Evolutionary conservation across 78 protist species (phyloP), one percentile per base, ranked within the genome.

Genomic region (Creolimax fragrantissima): DNA sequence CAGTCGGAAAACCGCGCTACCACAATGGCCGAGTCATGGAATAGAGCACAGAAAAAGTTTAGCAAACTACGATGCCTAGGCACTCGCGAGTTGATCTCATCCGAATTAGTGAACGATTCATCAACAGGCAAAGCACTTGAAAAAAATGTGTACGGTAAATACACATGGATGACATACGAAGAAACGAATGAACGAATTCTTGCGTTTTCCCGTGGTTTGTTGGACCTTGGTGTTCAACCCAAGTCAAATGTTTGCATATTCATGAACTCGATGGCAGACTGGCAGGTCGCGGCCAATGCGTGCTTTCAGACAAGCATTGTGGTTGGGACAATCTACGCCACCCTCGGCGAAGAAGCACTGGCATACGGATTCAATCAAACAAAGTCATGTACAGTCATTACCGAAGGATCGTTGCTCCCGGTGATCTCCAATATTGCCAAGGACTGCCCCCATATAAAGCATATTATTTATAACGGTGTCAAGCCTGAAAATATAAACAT

Each of bases 291-390:
- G 32, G 81, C 81, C 32, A 66, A 66, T 66, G 81, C 81, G 32
- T 66, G 81, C 32, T 66, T 66, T 66, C 81, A 66, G 81, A 66
- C 81, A 32, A 66, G 81, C 32, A 66, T 66, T 32, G 81, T 66
- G 43, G 81, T 66, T 66, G 81, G 81, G 32, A 66, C 81, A 32
- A 32, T 95, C 58, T 94, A 95, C 85, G 95, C 89, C 94, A 91
- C 96, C 4, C 95, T 94, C 2, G 96, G 96, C 43, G 44, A 42
- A 3, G 89, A 92, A 43, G 92, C 96, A 32, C 89, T 95, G 45
- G 85, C 37, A 35, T 95, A 43, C 90, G 93, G 94, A 43, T 43
- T 95, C 58, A 42, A 89, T 4, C 96, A 97, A 58, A 42, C 97
- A 24, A 93, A 74, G 7, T 35, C 81, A 32, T 66, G 43, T 32